Percentiles rank a stretch among this genome's conserved stretches.
Evolutionary conservation across 805 yeast genomes (phyloP).

Genomic region (Cyberlindnera euphorbiae): DNA sequence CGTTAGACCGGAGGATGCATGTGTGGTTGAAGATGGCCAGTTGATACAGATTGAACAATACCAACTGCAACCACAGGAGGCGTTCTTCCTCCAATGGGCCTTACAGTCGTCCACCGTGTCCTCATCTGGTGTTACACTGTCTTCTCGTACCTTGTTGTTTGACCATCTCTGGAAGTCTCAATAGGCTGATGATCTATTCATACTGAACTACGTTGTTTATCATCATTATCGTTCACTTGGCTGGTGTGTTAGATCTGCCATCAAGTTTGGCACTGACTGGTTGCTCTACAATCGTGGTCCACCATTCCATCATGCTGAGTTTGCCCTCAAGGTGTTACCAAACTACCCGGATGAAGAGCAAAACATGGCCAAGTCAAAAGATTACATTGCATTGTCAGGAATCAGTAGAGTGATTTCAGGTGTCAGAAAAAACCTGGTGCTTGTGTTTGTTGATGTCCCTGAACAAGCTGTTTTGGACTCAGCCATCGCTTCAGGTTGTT

Average conservation of each 20-base stretch:
- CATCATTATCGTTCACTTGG: conserved; percentile 86
- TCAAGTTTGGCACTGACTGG: conserved; percentile 87
- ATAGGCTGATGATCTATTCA: conserved; percentile 26
- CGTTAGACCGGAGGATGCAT: conserved; percentile 34
- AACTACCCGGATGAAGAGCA: conserved; percentile 29
- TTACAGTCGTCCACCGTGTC: too few relatives aligned
- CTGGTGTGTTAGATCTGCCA: conserved; percentile 92
- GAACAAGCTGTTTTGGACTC: conserved; percentile 1
- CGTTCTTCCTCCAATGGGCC: conserved; percentile 60
- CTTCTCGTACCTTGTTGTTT: too few relatives aligned
- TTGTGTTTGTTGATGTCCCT: conserved; percentile 63
- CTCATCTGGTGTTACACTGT: too few relatives aligned
- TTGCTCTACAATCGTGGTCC: conserved; percentile 88
- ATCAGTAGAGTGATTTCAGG: conserved; percentile 79
- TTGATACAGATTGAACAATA: conserved; percentile 31
- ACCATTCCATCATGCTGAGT: conserved; percentile 92
- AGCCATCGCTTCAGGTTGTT: not conserved
- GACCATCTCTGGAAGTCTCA: conserved; percentile 4
- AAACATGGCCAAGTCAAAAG: conserved; percentile 26
- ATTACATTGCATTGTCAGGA: conserved; percentile 62
- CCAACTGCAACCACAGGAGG: conserved; percentile 74
- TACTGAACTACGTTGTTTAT: conserved; percentile 59
- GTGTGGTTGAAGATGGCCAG: conserved; percentile 27
- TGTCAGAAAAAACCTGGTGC: conserved; percentile 72
- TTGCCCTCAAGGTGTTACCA: conserved; percentile 53